These are phyloP conservation scores for Haplosporangium sp. DNA, from an alignment of 371 early-diverging fungal species.

Conservation along the genomic window DNA sequence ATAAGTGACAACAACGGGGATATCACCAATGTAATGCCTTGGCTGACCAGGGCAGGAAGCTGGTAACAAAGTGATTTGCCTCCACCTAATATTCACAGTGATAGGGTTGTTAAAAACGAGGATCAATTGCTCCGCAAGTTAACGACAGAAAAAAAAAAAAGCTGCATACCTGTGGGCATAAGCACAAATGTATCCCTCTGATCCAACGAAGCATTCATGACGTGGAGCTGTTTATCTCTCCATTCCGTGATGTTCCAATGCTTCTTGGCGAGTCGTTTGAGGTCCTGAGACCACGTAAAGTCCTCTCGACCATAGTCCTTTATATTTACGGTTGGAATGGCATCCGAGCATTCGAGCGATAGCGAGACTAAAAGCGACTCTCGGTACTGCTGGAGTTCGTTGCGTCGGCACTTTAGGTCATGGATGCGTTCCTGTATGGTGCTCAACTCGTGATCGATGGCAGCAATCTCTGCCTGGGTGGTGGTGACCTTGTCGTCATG, in stretches of 20 bases:
- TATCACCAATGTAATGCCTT: slow-evolving; percentile 85
- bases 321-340: too few species aligned
- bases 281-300: slow-evolving; percentile 66
- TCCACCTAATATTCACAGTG: slow-evolving; percentile 59
- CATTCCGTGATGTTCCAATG: slow-evolving; percentile 70
- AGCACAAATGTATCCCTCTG: slow-evolving; percentile 84
- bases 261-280: slow-evolving; percentile 49
- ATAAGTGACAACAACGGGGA: slow-evolving; percentile 89
- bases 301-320: slow-evolving; percentile 48
- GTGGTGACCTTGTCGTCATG: not conserved
- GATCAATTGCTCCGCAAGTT: not conserved
- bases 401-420: slow-evolving; percentile 28
- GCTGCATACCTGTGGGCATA: slow-evolving; percentile 77
- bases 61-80: slow-evolving; percentile 93
- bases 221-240: slow-evolving; percentile 76
- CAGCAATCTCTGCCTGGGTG: slow-evolving; percentile 25
- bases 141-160: not conserved
- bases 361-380: slow-evolving; percentile 17
- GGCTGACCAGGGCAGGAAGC: slow-evolving; percentile 81
- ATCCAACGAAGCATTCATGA: slow-evolving; percentile 81
- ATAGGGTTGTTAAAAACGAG: not conserved
- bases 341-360: not conserved
- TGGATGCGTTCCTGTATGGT: slow-evolving; percentile 34
- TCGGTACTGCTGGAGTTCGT: slow-evolving; percentile 32
- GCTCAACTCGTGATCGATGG: slow-evolving; percentile 30